Evolutionary conservation across 768 basidiomycete species (phyloP).

Genomic region (Boletus edulis): DNA sequence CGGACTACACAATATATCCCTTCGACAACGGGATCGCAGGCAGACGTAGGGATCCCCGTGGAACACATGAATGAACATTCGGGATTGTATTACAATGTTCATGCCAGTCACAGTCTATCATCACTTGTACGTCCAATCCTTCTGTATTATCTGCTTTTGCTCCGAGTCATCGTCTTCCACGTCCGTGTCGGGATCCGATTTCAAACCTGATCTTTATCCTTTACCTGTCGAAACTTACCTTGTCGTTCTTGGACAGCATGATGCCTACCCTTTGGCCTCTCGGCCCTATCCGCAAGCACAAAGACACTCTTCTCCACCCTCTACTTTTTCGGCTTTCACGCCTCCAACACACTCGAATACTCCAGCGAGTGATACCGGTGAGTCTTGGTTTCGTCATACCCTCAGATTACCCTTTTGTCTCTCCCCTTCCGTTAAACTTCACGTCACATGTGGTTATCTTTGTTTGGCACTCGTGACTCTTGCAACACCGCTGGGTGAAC

Average conservation of each 20-base stretch:
- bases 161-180: too few relatives aligned
- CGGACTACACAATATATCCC: slow-evolving; percentile 3
- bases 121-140: slow-evolving; percentile 22
- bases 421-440: not conserved
- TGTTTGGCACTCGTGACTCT: not conserved
- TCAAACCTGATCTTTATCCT: not conserved
- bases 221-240: not conserved
- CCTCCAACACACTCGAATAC: slow-evolving; percentile 25
- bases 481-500: not conserved
- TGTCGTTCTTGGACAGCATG: slow-evolving; percentile 12
- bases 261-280: not conserved
- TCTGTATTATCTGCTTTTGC: not conserved
- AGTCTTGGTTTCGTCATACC: slow-evolving; percentile 6
- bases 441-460: not conserved
- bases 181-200: too few relatives aligned
- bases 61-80: slow-evolving; percentile 12
- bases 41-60: slow-evolving; percentile 16
- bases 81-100: slow-evolving; percentile 13
- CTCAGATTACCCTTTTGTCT: not conserved
- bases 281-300: slow-evolving; percentile 6
- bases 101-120: slow-evolving; percentile 17
- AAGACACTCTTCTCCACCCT: slow-evolving; percentile 17
- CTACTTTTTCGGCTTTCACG: slow-evolving; percentile 20
- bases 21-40: not conserved
- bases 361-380: slow-evolving; percentile 27